Base-by-base conservation (phyloP, 2,329 filamentous ascomycete species). In the Colletotrichum sp. region DNA sequence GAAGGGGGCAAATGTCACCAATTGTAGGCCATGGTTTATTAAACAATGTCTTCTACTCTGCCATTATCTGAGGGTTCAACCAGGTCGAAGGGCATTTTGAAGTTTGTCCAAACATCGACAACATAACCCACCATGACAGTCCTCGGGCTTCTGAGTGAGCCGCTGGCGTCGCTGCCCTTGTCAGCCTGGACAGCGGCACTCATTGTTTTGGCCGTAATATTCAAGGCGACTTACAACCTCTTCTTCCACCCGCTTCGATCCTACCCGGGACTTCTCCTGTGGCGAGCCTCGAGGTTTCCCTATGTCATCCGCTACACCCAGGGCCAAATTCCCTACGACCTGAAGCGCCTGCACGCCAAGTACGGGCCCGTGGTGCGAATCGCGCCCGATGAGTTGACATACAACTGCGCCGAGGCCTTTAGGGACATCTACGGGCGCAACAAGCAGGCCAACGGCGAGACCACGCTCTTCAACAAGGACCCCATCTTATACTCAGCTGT, bases 391-490 rank as follows among this genome's bases (percentile, higher is more conserved):
- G 79, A 83, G 36, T 59, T 59, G 55, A 59, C 55, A 59, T 59
- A 59, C 55, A 59, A 59, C 81, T 89, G 6, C 6, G 48, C 80
- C 5, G 63, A 79, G 12, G 83, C 82, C 3, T 87, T 83, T 83
- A 83, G 83, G 68, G 84, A 86, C 16, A 87, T 87, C 25, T 86
- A 86, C 71, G 83, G 82, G 32, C 55, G 55, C 6, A 59, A 59
- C 25, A 59, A 59, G 4, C 55, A 59, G 16, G 55, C 55, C 25
- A 59, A 59, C 15, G 55, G 55, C 55, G 55, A 59, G 55, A 59
- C 55, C 15, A 59, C 55, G 25, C 55, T 59, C 25, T 59, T 59
- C 25, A 59, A 59, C 55, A 59, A 59, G 8, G 55, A 59, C 55
- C 55, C 55, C 55, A 59, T 59, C 25, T 59, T 59, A 9, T 59